These are phyloP conservation scores for Daldinia sp. DNA, from an alignment of 2,329 filamentous ascomycete genomes.

Conservation along the genomic window DNA sequence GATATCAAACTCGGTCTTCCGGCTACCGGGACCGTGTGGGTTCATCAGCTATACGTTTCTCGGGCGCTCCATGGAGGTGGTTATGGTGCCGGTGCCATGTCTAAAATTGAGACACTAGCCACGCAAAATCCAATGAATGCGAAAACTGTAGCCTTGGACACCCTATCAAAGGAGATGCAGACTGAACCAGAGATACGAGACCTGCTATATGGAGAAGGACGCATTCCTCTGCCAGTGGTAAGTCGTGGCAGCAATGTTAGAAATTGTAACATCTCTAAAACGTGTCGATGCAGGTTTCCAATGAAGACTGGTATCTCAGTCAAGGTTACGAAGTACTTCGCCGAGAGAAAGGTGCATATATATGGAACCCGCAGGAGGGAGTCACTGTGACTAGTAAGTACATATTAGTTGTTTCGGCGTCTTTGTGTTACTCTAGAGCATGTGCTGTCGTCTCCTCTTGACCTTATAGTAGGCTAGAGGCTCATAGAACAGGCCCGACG, in stretches of 20 bases:
- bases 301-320: slow-evolving; percentile 43
- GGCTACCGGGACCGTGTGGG: slow-evolving; percentile 47
- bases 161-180: slow-evolving; percentile 44
- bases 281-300: slow-evolving; percentile 35
- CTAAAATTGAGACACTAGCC: slow-evolving; percentile 46
- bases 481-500: neutral
- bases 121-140: slow-evolving; percentile 46
- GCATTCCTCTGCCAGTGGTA: slow-evolving; percentile 41
- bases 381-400: slow-evolving; percentile 29
- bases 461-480: neutral
- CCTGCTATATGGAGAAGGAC: slow-evolving; percentile 42
- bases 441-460: slow-evolving; percentile 11
- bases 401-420: slow-evolving; percentile 6
- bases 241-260: slow-evolving; percentile 24
- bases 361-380: slow-evolving; percentile 25
- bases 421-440: slow-evolving; percentile 6
- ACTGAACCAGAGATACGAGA: slow-evolving; percentile 37
- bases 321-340: slow-evolving; percentile 42
- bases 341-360: slow-evolving; percentile 31
- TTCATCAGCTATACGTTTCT: slow-evolving; percentile 54
- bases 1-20: slow-evolving; percentile 47
- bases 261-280: slow-evolving; percentile 16
- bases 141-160: slow-evolving; percentile 50
- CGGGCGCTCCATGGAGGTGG: slow-evolving; percentile 49
- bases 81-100: slow-evolving; percentile 50